A percentile compares a stretch with the other conserved stretches of the same genome.
phyloP scores from a whole-genome alignment of 768 basidiomycete species.

The Xanthoconium purpureum region DNA sequence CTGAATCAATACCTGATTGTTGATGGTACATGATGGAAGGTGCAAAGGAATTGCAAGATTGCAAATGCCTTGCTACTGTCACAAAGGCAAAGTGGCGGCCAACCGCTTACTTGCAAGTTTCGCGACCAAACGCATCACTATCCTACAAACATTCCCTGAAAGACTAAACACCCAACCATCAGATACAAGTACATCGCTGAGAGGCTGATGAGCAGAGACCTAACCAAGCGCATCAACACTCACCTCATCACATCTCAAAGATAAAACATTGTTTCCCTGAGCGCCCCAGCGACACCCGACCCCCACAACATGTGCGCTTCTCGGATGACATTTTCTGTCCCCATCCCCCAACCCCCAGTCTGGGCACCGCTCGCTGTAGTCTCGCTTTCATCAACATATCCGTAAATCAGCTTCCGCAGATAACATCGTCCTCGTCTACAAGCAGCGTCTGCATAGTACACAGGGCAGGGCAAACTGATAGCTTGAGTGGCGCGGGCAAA shows the following conservation, averaged over 20 bases:
- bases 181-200: background rate
- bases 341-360: background rate
- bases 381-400: background rate
- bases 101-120: too few relatives aligned
- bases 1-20: too few relatives aligned
- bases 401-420: background rate
- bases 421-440: background rate
- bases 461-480: background rate
- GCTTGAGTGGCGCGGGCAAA: background rate
- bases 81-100: too few relatives aligned
- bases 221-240: background rate
- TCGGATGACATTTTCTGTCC: background rate
- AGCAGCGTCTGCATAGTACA: background rate
- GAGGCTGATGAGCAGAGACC: too few relatives aligned
- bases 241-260: background rate
- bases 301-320: background rate
- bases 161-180: too few relatives aligned
- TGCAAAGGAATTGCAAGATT: too few relatives aligned
- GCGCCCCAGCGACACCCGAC: background rate
- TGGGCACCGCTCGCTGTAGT: background rate
- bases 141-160: too few relatives aligned
- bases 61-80: too few relatives aligned
- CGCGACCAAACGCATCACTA: too few relatives aligned
- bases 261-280: background rate
- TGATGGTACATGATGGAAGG: too few relatives aligned